These are phyloP conservation scores for Boletus sp. DNA, from an alignment of 768 basidiomycete genomes.

Conservation along the genomic window DNA sequence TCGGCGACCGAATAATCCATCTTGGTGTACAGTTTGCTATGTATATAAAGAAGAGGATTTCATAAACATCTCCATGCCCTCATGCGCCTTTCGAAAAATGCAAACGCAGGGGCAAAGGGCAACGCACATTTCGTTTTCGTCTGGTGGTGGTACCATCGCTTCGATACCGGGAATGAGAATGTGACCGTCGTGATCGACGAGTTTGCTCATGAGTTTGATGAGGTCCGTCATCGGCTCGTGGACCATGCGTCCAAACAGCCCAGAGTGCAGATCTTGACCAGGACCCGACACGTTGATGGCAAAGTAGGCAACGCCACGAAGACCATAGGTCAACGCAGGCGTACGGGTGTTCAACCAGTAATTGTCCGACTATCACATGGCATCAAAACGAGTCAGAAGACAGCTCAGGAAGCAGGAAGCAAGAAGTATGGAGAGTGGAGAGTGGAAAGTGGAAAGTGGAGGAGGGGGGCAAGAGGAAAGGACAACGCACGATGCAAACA, in stretches of 20 bases:
- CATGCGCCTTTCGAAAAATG: background rate
- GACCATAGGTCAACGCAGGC: conserved; percentile 80
- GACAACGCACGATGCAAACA: conserved; percentile 77
- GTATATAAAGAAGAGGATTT: background rate
- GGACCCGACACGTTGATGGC: conserved; percentile 81
- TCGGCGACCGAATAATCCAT: conserved; percentile 74
- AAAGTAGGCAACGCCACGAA: conserved; percentile 87
- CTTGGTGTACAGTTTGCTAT: conserved; percentile 63
- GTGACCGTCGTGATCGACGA: conserved; percentile 73
- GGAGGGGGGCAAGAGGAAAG: background rate
- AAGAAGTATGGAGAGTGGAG: background rate
- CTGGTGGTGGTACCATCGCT: conserved; percentile 73
- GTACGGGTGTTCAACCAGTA: conserved; percentile 89
- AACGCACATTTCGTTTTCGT: conserved; percentile 65
- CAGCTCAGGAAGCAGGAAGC: background rate
- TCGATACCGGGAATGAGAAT: conserved; percentile 89
- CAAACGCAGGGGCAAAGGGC: background rate
- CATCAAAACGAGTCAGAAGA: background rate
- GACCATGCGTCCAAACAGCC: conserved; percentile 76
- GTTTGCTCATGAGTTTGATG: conserved; percentile 75
- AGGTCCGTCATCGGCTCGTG: conserved; percentile 96
- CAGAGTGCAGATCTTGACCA: conserved; percentile 85
- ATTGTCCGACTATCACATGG: conserved; percentile 67
- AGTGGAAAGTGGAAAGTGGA: background rate
- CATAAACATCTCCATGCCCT: background rate